These are phyloP conservation scores for Fusarium austroafricanum DNA, from an alignment of 2,329 filamentous ascomycete species.

Conservation along the genomic window DNA sequence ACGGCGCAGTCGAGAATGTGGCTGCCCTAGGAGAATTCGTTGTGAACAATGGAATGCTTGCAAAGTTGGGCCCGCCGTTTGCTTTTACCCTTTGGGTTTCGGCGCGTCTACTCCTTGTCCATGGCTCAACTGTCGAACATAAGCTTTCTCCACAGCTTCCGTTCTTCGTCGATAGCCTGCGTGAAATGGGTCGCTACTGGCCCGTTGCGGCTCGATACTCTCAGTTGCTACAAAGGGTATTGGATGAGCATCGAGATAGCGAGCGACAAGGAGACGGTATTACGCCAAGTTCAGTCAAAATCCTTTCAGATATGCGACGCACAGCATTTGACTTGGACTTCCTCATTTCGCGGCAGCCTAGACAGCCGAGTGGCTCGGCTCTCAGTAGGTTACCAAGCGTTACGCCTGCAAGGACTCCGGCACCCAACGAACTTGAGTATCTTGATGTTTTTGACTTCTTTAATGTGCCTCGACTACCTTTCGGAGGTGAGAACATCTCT, in stretches of 20 bases:
- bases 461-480: slow-evolving; percentile 81
- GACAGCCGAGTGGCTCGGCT: slow-evolving; percentile 55
- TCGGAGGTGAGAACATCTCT: slow-evolving; percentile 54
- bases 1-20: slow-evolving; percentile 85
- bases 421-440: slow-evolving; percentile 87
- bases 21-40: slow-evolving; percentile 83
- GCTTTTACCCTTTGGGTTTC: slow-evolving; percentile 95
- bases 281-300: slow-evolving; percentile 85
- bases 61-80: slow-evolving; percentile 88
- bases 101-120: slow-evolving; percentile 85
- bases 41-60: slow-evolving; percentile 76
- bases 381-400: slow-evolving; percentile 62
- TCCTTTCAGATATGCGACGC: slow-evolving; percentile 89
- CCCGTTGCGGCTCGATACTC: slow-evolving; percentile 87
- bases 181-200: slow-evolving; percentile 86
- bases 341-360: slow-evolving; percentile 84
- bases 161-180: slow-evolving; percentile 84
- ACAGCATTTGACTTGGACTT: slow-evolving; percentile 93
- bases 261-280: slow-evolving; percentile 79
- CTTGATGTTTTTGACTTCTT: slow-evolving; percentile 96
- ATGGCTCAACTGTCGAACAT: slow-evolving; percentile 89
- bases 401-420: slow-evolving; percentile 75
- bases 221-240: slow-evolving; percentile 80
- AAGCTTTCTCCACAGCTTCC: slow-evolving; percentile 82
- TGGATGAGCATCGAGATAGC: slow-evolving; percentile 86